Evolutionary conservation across 1,284 basidiomycete genomes (phyloP), one percentile per base, ranked within the genome.

Genomic region (Ceratobasidium sp.): DNA sequence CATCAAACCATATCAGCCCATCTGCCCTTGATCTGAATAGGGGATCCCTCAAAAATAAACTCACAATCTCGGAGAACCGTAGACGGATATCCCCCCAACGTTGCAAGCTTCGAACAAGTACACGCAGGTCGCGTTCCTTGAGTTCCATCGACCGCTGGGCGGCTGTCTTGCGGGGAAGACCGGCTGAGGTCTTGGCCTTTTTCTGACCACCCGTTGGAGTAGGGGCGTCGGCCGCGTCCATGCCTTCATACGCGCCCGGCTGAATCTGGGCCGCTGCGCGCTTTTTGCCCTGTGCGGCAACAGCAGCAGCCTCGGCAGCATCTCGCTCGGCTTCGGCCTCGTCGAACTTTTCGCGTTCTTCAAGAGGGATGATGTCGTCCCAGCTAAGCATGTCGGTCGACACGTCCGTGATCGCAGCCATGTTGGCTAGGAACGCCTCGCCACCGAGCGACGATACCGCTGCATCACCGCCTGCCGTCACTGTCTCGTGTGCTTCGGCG

Each of bases 351-450:
- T 92, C 90, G 6, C 97, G 91, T 78, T 96, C 95, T 45, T 97
- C 94, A 12, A 92, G 82, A 8, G 97, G 97, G 77, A 99, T 99
- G 79, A 99, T 99, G 77, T 99, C 97, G 79, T 99, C 97, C 97
- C 97, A 99, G 79, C 84, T 94, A 18, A 60, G 69, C 86, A 98
- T 93, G 82, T 97, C 95, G 79, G 96, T 95, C 86, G 98, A 98
- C 79, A 99, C 91, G 81, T 99, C 97, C 80, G 95, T 97, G 76
- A 99, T 94, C 67, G 93, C 92, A 3, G 96, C 96, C 79, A 99
- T 97, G 78, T 94, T 92, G 45, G 96, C 90, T 74, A 99, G 86
- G 88, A 99, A 99, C 72, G 91, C 91, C 83, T 98, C 95, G 72
- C 97, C 97, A 81, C 97, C 97, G 18, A 98, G 88, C 2, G 97